Evolutionary conservation across 78 protist species (phyloP).

Genomic region (Speleostelium caveatum): DNA sequence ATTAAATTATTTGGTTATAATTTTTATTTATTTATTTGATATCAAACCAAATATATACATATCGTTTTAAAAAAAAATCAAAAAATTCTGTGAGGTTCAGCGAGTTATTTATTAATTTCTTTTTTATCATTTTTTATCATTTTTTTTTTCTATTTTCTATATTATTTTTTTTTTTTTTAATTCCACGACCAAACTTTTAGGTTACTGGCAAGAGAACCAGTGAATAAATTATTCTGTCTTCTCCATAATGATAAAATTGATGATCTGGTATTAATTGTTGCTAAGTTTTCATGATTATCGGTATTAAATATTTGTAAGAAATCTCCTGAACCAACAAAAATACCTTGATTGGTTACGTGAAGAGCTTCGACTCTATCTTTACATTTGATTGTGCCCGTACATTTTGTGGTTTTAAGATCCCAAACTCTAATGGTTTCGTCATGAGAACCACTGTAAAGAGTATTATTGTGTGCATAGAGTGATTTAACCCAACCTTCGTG

Average conservation of each 20-base stretch:
- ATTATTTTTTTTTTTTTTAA: not conserved
- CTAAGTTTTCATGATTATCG: slow-evolving; percentile 27
- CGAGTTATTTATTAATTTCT: not conserved
- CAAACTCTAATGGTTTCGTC: slow-evolving; percentile 82
- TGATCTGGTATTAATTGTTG: slow-evolving; percentile 50
- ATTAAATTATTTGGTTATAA: no score
- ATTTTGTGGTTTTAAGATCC: slow-evolving; percentile 80
- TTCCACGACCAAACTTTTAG: slow-evolving; percentile 75
- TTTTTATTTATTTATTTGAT: no score
- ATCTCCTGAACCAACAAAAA: slow-evolving; percentile 75
- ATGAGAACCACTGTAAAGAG: slow-evolving; percentile 56
- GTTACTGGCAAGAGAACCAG: slow-evolving; percentile 70
- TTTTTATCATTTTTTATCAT: not conserved
- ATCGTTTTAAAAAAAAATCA: no score
- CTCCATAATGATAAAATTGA: slow-evolving; percentile 62
- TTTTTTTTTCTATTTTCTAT: not conserved
- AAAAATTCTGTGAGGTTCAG: no score
- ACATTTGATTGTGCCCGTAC: slow-evolving; percentile 59
- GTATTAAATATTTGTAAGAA: slow-evolving; percentile 50
- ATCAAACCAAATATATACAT: no score
- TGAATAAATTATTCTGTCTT: slow-evolving; percentile 48
- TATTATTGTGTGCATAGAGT: slow-evolving; percentile 42
- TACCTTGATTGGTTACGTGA: slow-evolving; percentile 70
- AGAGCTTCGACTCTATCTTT: slow-evolving; percentile 64
- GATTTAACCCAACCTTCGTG: slow-evolving; percentile 82